A percentile compares a stretch with the other conserved stretches of the same genome.
phyloP scores from a whole-genome alignment of 1,139 yeast species.

The Saccharomycopsis crataegensis region DNA sequence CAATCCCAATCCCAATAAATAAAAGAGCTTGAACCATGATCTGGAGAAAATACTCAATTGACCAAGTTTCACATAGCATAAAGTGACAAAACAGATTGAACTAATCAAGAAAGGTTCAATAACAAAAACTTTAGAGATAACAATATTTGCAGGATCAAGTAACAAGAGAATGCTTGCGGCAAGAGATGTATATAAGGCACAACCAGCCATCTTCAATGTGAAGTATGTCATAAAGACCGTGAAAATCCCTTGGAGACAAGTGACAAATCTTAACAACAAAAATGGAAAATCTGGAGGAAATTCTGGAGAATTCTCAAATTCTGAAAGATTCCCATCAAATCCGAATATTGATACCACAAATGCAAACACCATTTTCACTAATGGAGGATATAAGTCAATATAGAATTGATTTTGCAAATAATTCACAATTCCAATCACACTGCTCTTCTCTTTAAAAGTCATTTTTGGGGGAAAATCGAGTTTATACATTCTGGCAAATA shows the following conservation, averaged over 20 bases:
- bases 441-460: slow-evolving; percentile 58
- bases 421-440: slow-evolving; percentile 60
- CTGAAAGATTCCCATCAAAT: slow-evolving; percentile 36
- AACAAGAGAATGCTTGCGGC: slow-evolving; percentile 40
- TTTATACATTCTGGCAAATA: slow-evolving; percentile 1
- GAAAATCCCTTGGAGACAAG: slow-evolving; percentile 44
- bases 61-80: slow-evolving; percentile 38
- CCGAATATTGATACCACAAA: slow-evolving; percentile 35
- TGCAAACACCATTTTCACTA: slow-evolving; percentile 43
- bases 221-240: slow-evolving; percentile 41
- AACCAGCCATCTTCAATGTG: slow-evolving; percentile 41
- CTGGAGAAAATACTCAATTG: slow-evolving; percentile 30
- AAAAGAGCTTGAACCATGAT: slow-evolving; percentile 39
- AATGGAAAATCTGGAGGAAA: slow-evolving; percentile 33
- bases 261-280: slow-evolving; percentile 42
- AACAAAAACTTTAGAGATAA: slow-evolving; percentile 44
- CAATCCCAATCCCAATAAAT: slow-evolving; percentile 41
- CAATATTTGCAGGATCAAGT: slow-evolving; percentile 47
- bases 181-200: slow-evolving; percentile 36
- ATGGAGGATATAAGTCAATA: slow-evolving; percentile 58
- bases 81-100: slow-evolving; percentile 37
- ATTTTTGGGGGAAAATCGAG: not conserved
- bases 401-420: slow-evolving; percentile 58
- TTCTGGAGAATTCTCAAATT: slow-evolving; percentile 29
- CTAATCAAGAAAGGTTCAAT: slow-evolving; percentile 46